These are phyloP conservation scores for Linderniella brevidens DNA, from an alignment of 257 asterid genomes.

Conservation along the genomic window DNA sequence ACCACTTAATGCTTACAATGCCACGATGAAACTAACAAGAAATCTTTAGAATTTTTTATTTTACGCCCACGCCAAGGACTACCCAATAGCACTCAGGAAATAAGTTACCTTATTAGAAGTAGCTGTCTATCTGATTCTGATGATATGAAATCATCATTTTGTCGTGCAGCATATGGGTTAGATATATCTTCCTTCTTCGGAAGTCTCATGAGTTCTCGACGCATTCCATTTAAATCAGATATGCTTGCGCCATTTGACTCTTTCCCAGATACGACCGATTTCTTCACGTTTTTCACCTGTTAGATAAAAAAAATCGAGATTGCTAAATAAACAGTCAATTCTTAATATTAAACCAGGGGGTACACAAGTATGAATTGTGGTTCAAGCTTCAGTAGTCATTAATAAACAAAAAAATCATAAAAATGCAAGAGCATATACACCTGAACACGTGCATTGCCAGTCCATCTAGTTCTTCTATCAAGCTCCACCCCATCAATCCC, in stretches of 20 bases:
- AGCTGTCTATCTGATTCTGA: slow-evolving; percentile 85
- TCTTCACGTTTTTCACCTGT: slow-evolving; percentile 76
- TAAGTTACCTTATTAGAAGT: slow-evolving; percentile 68
- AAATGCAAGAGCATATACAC: slow-evolving; percentile 15
- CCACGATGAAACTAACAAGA: too few relatives aligned
- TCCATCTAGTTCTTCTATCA: slow-evolving; percentile 83
- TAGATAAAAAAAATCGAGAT: slow-evolving; percentile 4
- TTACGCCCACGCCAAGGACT: too few relatives aligned
- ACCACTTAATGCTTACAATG: too few relatives aligned
- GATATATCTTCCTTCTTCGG: slow-evolving; percentile 40
- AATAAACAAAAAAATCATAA: too few relatives aligned
- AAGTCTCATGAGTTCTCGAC: slow-evolving; percentile 82
- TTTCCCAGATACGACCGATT: slow-evolving; percentile 33
- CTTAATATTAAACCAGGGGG: too few relatives aligned
- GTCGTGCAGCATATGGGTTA: slow-evolving; percentile 31
- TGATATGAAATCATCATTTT: slow-evolving; percentile 64
- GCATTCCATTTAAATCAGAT: slow-evolving; percentile 55
- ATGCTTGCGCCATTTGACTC: slow-evolving; percentile 51
- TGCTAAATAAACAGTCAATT: too few relatives aligned
- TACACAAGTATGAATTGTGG: too few relatives aligned
- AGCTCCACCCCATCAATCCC: slow-evolving; percentile 72
- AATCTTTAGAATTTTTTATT: too few relatives aligned
- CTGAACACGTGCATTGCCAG: slow-evolving; percentile 84
- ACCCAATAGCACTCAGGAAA: neutral
- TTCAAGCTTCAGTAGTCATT: too few relatives aligned